Conservation (phyloP, 2,329 filamentous ascomycete species). For the Fusarium denticulatum region DNA sequence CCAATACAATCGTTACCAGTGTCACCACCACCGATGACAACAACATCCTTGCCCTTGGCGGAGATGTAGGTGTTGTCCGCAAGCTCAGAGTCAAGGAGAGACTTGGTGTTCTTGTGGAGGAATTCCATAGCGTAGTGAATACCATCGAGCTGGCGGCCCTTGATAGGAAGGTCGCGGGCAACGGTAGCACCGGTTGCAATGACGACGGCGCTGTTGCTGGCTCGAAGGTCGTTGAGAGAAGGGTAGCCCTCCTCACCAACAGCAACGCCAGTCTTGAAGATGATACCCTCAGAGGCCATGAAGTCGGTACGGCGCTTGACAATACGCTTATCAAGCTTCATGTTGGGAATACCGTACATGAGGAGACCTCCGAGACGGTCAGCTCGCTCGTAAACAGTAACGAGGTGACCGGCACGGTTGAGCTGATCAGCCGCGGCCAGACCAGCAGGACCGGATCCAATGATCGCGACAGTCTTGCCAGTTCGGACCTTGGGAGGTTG, state of each 20-base stretch:
- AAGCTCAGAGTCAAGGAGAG: conserved; percentile 89
- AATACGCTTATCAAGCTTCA: conserved; percentile 98
- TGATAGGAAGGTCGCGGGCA: conserved; percentile 90
- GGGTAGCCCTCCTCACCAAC: conserved; percentile 76
- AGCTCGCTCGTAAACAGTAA: conserved; percentile 92
- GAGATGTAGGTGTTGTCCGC: conserved; percentile 88
- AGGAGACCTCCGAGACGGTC: conserved; percentile 91
- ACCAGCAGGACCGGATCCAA: conserved; percentile 92
- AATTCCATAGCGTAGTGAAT: conserved; percentile 99
- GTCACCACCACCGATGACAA: conserved; percentile 97
- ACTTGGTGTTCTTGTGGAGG: conserved; percentile 97
- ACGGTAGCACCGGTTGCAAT: conserved; percentile 94
- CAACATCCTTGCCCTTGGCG: conserved; percentile 93
- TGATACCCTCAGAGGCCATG: conserved; percentile 88
- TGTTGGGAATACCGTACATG: conserved; percentile 99
- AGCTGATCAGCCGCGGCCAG: conserved; percentile 92
- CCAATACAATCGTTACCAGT: conserved; percentile 98
- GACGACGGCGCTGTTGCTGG: conserved; percentile 82
- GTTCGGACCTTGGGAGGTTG: conserved; percentile 80
- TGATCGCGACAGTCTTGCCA: conserved; percentile 87
- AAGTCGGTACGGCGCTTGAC: conserved; percentile 96
- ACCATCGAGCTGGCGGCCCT: conserved; percentile 85
- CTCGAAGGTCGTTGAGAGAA: conserved; percentile 76
- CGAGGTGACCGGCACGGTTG: conserved; percentile 87
- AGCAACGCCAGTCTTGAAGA: conserved; percentile 80